Percentiles rank a stretch among this genome's conserved stretches.
phyloP scores from a whole-genome alignment of 176 grass and related monocot genomes.

The Phoenix roebelenii region DNA sequence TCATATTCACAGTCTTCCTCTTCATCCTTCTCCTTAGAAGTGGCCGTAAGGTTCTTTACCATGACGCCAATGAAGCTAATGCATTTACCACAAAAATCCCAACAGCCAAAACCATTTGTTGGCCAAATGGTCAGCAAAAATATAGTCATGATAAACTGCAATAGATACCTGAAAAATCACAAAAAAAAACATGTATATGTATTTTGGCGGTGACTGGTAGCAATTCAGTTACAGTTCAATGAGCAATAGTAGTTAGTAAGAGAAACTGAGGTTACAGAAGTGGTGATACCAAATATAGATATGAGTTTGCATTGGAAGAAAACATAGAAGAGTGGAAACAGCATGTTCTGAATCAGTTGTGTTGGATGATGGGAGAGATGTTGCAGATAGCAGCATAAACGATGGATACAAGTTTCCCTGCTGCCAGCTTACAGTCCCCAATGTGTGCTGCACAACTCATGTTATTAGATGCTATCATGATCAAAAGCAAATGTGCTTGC shows the following conservation, averaged over 20 bases:
- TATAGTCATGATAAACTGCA: constrained; percentile 57
- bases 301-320: constrained; percentile 88
- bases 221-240: not conserved
- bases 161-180: constrained; percentile 64
- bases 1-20: constrained; percentile 82
- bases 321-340: constrained; percentile 61
- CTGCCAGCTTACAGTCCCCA: constrained; percentile 91
- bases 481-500: not conserved
- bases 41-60: constrained; percentile 47
- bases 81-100: constrained; percentile 30
- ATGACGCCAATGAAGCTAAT: constrained; percentile 37
- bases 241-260: constrained; percentile 9
- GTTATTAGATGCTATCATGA: constrained; percentile 22
- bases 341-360: constrained; percentile 40
- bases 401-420: constrained; percentile 93
- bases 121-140: constrained; percentile 67
- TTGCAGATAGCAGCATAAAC: constrained; percentile 84
- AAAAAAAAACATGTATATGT: constrained; percentile 11
- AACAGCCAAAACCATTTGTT: constrained; percentile 70
- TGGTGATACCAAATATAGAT: constrained; percentile 77
- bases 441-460: constrained; percentile 58
- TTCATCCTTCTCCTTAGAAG: constrained; percentile 75
- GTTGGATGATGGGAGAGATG: constrained; percentile 41
- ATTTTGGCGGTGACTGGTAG: not conserved
- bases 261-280: not conserved